These are phyloP conservation scores for Starmerella roubikii DNA, from an alignment of 805 yeast species.

Conservation along the genomic window DNA sequence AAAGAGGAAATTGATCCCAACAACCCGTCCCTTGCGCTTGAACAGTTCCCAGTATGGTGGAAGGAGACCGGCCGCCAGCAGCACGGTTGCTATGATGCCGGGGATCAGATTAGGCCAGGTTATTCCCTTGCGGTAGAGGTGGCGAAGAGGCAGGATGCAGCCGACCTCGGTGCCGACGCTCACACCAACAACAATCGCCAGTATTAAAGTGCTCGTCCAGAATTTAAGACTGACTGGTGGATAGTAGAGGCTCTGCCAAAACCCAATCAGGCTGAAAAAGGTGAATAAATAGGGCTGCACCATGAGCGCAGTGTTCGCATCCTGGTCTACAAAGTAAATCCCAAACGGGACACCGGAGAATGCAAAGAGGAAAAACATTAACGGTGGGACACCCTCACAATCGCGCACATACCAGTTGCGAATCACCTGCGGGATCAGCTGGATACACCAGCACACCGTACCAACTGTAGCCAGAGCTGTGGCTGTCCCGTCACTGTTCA, in stretches of 20 bases:
- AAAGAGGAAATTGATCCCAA: conserved; percentile 78
- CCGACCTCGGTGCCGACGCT: conserved; percentile 56
- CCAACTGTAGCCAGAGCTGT: conserved; percentile 67
- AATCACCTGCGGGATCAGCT: conserved; percentile 72
- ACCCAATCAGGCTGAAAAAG: conserved; percentile 50
- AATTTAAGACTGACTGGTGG: conserved; percentile 44
- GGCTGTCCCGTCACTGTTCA: conserved; percentile 15
- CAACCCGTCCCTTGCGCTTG: conserved; percentile 68
- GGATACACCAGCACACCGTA: conserved; percentile 86
- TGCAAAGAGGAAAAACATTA: conserved; percentile 80
- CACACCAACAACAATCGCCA: conserved; percentile 30
- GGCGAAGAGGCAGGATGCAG: conserved; percentile 55
- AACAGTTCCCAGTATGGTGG: conserved; percentile 83
- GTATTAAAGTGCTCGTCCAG: conserved; percentile 27
- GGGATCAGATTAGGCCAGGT: conserved; percentile 70
- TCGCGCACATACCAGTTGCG: conserved; percentile 62
- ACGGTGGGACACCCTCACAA: conserved; percentile 77
- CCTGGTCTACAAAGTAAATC: conserved; percentile 62
- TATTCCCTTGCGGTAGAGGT: conserved; percentile 34
- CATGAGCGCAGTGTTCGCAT: conserved; percentile 62
- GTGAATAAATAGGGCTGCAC: conserved; percentile 82
- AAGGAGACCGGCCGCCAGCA: conserved; percentile 61
- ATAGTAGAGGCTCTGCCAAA: conserved; percentile 53
- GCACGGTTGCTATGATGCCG: conserved; percentile 66
- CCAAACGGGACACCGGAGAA: conserved; percentile 70